Base-by-base conservation (phyloP, 768 basidiomycete species). In the Mycena haematopus region DNA sequence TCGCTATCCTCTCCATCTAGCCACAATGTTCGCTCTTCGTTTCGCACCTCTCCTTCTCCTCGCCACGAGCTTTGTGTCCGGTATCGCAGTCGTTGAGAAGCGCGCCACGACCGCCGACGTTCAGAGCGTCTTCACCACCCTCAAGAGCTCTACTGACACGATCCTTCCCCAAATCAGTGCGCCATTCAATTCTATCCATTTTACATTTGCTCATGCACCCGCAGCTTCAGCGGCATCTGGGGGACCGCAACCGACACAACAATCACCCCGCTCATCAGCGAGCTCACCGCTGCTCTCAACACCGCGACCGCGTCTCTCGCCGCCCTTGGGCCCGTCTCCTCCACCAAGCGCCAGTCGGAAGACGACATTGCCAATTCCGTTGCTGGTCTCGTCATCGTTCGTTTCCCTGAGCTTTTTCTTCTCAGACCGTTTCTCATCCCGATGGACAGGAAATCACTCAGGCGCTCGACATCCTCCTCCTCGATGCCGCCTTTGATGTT, bases 331-430 rank as follows among this genome's bases (percentile, higher is more conserved):
- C 35, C 47, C 56, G 56, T 27, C n/a, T 45, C 29, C 6, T 29
- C 51, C 13, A 19, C 31, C 8, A 70, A 73, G 63, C 68, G 73
- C 50, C 73, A 72, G 65, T 63, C 69, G 1, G 55, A 71, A 52
- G 58, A 66, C 33, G 72, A 73, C 6, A 59, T 75, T 47, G 74
- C 74, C 8, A 52, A 62, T 31, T 67, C 72, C 44, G 21, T 45
- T 3, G 44, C 44, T 1, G 69, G 49, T 1, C 65, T 72, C 58
- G 17, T 75, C 51, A 69, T 64, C 27, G 73, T 73, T 36, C 21
- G 71, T 53, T 44, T 17, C 7, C 1, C 44, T 29, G 22, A 2
- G 1, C 36, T 6, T 15, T 15, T 38, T 14, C 36, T 14, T 14
- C 15, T 38, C 6, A 52, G 61, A 25, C 67, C 42, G 42, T 42